Percentiles rank a stretch among this genome's conserved stretches.
Evolutionary conservation across 495 filamentous ascomycete genomes (phyloP).

Genomic region (Friedmanniomyces simplex): DNA sequence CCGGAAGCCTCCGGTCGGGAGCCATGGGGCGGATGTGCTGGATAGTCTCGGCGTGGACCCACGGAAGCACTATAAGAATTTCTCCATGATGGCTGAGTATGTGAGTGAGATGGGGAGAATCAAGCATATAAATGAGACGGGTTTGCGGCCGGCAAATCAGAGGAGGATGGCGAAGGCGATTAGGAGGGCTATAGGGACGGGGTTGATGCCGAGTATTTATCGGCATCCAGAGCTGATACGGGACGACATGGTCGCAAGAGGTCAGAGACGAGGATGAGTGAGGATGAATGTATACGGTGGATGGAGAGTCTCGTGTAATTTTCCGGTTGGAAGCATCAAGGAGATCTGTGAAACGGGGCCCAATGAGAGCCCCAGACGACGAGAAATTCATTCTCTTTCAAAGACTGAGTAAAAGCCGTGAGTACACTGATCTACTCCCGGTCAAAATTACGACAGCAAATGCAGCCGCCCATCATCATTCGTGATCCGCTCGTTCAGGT

Average conservation of each 20-base stretch:
- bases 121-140: conserved; percentile 60
- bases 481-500: conserved; percentile 10
- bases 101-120: conserved; percentile 78
- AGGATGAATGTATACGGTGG: background rate
- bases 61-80: conserved; percentile 84
- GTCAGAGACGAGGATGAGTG: background rate
- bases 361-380: no score
- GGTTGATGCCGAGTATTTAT: conserved; percentile 87
- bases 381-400: no score
- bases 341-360: no score
- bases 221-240: conserved; percentile 76
- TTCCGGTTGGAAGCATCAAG: no score
- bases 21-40: conserved; percentile 54
- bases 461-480: conserved; percentile 10
- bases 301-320: no score
- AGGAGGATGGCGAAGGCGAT: conserved; percentile 87
- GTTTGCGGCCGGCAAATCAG: conserved; percentile 80
- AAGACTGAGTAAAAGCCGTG: background rate
- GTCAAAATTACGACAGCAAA: background rate
- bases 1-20: conserved; percentile 30
- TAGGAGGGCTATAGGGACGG: conserved; percentile 73
- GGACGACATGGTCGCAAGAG: background rate
- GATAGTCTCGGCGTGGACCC: conserved; percentile 76
- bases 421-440: background rate
- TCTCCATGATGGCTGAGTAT: conserved; percentile 83